These are phyloP conservation scores for Scedosporium minutisporum DNA, from an alignment of 2,329 filamentous ascomycete genomes.

Conservation along the genomic window DNA sequence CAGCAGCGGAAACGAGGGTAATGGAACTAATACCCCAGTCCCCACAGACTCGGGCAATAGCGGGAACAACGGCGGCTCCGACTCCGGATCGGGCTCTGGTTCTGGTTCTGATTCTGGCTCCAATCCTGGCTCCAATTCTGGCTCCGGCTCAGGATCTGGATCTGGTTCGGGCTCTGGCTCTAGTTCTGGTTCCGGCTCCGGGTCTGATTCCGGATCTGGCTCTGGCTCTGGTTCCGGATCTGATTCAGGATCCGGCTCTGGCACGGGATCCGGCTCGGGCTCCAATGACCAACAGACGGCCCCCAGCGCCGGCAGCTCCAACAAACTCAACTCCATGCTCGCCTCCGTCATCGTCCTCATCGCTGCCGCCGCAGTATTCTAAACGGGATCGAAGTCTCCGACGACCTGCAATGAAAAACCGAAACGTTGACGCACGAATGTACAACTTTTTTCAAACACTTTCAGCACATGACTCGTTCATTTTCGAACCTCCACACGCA, in stretches of 20 bases:
- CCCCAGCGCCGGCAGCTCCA: not conserved
- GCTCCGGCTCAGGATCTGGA: not conserved
- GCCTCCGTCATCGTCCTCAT: slow-evolving; percentile 4
- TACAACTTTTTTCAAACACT: not conserved
- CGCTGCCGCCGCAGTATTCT: not conserved
- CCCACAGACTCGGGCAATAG: not conserved
- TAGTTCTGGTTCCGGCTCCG: not conserved
- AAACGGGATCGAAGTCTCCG: not conserved
- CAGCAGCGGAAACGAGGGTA: not conserved
- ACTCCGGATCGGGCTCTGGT: not conserved
- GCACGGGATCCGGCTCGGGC: not conserved
- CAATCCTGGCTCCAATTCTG: not conserved
- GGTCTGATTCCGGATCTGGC: not conserved
- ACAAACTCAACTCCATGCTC: not conserved
- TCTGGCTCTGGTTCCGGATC: not conserved
- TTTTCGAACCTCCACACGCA: too few relatives aligned
- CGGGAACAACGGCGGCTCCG: not conserved
- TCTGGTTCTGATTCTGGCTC: not conserved
- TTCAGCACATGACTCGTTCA: too few relatives aligned
- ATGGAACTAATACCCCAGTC: not conserved
- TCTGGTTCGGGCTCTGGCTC: not conserved
- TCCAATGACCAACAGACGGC: not conserved
- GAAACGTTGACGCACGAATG: too few relatives aligned
- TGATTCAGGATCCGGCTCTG: not conserved
- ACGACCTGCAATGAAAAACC: not conserved